Conservation (phyloP, 768 basidiomycete species). For the Naganishia vaughanmartiniae region DNA sequence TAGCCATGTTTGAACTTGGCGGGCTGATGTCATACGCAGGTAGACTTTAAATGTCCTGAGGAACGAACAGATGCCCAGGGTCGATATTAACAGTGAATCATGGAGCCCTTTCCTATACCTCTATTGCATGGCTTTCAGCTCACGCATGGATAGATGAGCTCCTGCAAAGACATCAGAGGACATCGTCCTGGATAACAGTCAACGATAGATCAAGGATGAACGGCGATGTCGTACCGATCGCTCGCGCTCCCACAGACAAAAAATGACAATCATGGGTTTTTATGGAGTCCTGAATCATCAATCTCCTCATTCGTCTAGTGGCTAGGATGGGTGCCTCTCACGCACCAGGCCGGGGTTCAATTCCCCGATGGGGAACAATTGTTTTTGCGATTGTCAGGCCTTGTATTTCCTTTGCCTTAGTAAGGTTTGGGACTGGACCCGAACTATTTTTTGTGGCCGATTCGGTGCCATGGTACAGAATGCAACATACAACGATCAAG, state of each 20-base stretch:
- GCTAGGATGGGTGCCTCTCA: conserved; percentile 3
- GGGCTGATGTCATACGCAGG: background rate
- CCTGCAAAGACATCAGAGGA: background rate
- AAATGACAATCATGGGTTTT: no score
- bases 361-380: background rate
- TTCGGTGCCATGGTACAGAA: no score
- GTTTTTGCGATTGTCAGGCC: no score
- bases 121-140: background rate
- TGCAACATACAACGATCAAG: no score
- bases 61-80: no score
- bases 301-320: conserved; percentile 8
- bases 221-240: background rate
- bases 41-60: no score
- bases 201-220: no score
- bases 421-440: no score
- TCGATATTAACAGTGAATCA: background rate
- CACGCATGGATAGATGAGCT: background rate
- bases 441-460: no score
- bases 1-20: conserved; percentile 17
- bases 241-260: no score
- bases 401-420: no score
- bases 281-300: background rate
- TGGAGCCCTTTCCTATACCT: background rate
- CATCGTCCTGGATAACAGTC: background rate
- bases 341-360: conserved; percentile 3